Evolutionary conservation across 108 stramenopile genomes (phyloP).

Genomic region (Nitzschia inconspicua): DNA sequence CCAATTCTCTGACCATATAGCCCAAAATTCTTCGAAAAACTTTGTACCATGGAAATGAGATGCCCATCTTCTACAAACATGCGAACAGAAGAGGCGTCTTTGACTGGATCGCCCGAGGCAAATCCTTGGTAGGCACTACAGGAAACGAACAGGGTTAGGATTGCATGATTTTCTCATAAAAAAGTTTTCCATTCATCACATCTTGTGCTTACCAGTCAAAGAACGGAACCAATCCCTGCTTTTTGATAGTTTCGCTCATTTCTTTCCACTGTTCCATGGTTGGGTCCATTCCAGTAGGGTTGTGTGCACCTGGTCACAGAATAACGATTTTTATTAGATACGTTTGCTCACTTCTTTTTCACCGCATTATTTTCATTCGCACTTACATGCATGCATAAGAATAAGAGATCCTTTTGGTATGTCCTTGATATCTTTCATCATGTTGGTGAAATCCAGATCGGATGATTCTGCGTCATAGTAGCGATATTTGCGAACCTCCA

Average conservation of each 20-base stretch:
- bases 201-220: constrained; percentile 90
- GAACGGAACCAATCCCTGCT: constrained; percentile 83
- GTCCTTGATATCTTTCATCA: constrained; percentile 82
- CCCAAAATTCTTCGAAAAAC: constrained; percentile 99
- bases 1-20: constrained; percentile 98
- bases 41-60: constrained; percentile 89
- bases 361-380: neutral
- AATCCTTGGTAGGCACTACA: constrained; percentile 89
- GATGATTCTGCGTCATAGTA: constrained; percentile 88
- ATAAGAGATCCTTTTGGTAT: constrained; percentile 87
- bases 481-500: constrained; percentile 87
- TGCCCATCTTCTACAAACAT: constrained; percentile 98
- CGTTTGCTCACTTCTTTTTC: neutral
- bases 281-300: constrained; percentile 98
- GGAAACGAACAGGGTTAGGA: constrained; percentile 87
- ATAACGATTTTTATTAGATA: neutral
- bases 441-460: constrained; percentile 81
- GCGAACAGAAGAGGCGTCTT: constrained; percentile 92
- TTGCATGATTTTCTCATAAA: constrained; percentile 55
- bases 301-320: constrained; percentile 72
- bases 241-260: constrained; percentile 80
- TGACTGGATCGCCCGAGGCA: constrained; percentile 91
- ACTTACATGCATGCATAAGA: constrained; percentile 93
- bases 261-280: constrained; percentile 95
- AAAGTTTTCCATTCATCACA: constrained; percentile 60